Evolutionary conservation across 2,329 filamentous ascomycete species (phyloP).

Genomic region (Zymoseptoria tritici): DNA sequence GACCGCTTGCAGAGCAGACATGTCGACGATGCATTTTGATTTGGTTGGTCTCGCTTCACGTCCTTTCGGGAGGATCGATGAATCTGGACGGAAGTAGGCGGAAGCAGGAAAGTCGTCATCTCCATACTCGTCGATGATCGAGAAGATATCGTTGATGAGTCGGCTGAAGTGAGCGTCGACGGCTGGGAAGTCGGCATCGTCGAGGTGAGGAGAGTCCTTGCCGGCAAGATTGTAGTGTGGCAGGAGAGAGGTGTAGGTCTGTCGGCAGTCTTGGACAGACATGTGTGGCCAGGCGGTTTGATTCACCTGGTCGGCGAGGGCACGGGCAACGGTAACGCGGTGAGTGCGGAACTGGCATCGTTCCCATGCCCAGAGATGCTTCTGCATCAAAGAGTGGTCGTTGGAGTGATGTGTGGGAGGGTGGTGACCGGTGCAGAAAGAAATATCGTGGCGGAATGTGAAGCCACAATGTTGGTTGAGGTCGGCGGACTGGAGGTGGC

Average conservation of each 20-base stretch:
- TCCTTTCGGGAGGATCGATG: background rate
- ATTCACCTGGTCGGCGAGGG: slow-evolving; percentile 12
- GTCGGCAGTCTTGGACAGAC: slow-evolving; percentile 12
- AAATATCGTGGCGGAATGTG: slow-evolving; percentile 15
- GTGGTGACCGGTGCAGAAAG: slow-evolving; percentile 16
- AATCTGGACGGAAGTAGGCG: background rate
- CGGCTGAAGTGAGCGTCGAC: slow-evolving; percentile 15
- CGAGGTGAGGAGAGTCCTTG: slow-evolving; percentile 3
- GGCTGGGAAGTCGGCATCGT: background rate
- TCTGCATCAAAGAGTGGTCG: slow-evolving; percentile 18
- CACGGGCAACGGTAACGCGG: slow-evolving; percentile 12
- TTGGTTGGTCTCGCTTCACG: background rate
- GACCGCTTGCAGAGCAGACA: background rate
- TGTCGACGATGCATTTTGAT: background rate
- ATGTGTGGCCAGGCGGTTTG: slow-evolving; percentile 9
- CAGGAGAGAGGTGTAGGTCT: slow-evolving; percentile 12
- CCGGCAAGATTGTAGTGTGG: slow-evolving; percentile 16
- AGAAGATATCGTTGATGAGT: slow-evolving; percentile 11
- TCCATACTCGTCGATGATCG: background rate
- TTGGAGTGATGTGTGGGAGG: slow-evolving; percentile 12
- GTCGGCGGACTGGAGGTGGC: slow-evolving; percentile 17
- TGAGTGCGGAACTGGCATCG: slow-evolving; percentile 14
- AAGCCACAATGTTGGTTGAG: slow-evolving; percentile 19
- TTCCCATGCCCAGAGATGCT: slow-evolving; percentile 20
- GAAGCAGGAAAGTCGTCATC: background rate